Conservation (phyloP, 1,284 basidiomycete genomes). For the Violaceomyces palustris region DNA sequence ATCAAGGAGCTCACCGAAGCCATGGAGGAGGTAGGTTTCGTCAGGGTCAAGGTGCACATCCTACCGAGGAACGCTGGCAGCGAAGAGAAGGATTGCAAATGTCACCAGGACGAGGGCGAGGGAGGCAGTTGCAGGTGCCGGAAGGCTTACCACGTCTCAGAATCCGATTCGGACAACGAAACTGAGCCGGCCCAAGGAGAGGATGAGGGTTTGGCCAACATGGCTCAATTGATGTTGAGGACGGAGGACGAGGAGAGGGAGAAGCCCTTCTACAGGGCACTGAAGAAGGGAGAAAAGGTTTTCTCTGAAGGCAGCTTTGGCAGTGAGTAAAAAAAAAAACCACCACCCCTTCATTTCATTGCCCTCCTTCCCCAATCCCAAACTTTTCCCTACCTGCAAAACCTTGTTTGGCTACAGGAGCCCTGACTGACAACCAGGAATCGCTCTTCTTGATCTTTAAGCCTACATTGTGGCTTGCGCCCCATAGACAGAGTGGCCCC, state of each 20-base stretch:
- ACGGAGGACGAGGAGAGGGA: slow-evolving; percentile 31
- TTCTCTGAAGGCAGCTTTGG: slow-evolving; percentile 29
- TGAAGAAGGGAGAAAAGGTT: slow-evolving; percentile 28
- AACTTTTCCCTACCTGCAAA: neutral
- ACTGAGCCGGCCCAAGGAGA: neutral
- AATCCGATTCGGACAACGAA: neutral
- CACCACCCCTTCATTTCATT: neutral
- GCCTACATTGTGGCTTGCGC: slow-evolving; percentile 19
- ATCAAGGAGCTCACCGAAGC: slow-evolving; percentile 36
- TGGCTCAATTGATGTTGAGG: slow-evolving; percentile 16
- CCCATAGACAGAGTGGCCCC: too few relatives aligned
- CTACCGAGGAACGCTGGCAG: slow-evolving; percentile 25
- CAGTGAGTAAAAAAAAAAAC: slow-evolving; percentile 9
- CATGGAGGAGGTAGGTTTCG: slow-evolving; percentile 40
- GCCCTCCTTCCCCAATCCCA: neutral
- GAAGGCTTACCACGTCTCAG: neutral
- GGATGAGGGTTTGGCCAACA: slow-evolving; percentile 9
- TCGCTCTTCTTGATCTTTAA: neutral
- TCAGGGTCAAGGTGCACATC: slow-evolving; percentile 24
- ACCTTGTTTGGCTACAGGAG: too few relatives aligned
- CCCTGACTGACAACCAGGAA: too few relatives aligned
- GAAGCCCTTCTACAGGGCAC: slow-evolving; percentile 17
- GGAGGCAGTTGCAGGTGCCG: neutral
- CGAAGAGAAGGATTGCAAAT: slow-evolving; percentile 2
- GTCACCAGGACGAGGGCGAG: neutral